Evolutionary conservation across 2,329 filamentous ascomycete genomes (phyloP).

Genomic region (Diaporthe caulivora): DNA sequence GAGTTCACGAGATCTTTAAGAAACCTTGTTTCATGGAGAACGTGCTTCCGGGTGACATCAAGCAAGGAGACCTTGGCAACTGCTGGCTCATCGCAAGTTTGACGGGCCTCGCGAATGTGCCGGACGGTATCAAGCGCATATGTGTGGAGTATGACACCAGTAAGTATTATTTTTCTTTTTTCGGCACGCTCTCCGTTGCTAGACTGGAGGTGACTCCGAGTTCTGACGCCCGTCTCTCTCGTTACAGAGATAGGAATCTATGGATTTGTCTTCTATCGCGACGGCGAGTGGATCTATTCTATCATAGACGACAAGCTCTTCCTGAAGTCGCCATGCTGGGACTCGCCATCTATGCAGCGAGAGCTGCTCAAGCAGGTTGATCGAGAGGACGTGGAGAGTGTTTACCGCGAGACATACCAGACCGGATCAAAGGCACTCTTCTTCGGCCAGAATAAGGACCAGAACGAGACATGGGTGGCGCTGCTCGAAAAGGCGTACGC

Average conservation of each 20-base stretch:
- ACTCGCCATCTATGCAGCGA: slow-evolving; percentile 81
- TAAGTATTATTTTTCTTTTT: slow-evolving; percentile 44
- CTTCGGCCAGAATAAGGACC: slow-evolving; percentile 80
- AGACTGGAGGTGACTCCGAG: slow-evolving; percentile 41
- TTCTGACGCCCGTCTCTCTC: neutral
- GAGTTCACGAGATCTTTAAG: slow-evolving; percentile 80
- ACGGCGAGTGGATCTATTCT: slow-evolving; percentile 92
- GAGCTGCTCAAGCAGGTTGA: slow-evolving; percentile 82
- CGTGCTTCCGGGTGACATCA: slow-evolving; percentile 79
- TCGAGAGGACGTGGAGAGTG: slow-evolving; percentile 73
- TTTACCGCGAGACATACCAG: slow-evolving; percentile 78
- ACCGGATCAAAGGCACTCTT: slow-evolving; percentile 81
- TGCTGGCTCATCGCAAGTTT: slow-evolving; percentile 87
- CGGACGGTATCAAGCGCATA: slow-evolving; percentile 76
- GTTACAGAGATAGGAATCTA: slow-evolving; percentile 80
- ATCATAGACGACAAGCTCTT: slow-evolving; percentile 94
- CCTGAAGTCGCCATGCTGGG: slow-evolving; percentile 84
- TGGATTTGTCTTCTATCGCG: slow-evolving; percentile 88
- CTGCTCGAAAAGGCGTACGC: slow-evolving; percentile 85
- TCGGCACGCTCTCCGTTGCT: slow-evolving; percentile 49
- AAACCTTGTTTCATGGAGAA: slow-evolving; percentile 76
- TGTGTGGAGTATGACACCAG: slow-evolving; percentile 81
- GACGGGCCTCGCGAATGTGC: slow-evolving; percentile 80
- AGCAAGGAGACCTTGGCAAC: slow-evolving; percentile 82
- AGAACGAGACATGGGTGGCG: slow-evolving; percentile 85